Conservation (phyloP, 23 red algal species). For the Pyropia haitanensis region DNA sequence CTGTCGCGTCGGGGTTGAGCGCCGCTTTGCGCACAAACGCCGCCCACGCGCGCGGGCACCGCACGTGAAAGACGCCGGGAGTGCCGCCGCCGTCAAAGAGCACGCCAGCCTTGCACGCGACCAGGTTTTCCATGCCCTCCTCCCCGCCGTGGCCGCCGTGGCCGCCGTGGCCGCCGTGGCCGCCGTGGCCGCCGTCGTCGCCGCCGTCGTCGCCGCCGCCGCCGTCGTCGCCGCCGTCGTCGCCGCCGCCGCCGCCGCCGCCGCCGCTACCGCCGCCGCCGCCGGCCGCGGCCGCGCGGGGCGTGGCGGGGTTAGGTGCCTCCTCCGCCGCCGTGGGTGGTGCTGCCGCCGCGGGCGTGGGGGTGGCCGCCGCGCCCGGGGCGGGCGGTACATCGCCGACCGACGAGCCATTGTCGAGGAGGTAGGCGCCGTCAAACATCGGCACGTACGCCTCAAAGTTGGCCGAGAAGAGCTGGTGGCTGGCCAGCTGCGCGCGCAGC, state of each 20-base stretch:
- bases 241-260: too few relatives aligned
- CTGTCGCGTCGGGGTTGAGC: conserved; percentile 28
- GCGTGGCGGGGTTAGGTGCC: too few relatives aligned
- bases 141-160: too few relatives aligned
- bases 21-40: conserved; percentile 44
- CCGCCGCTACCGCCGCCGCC: too few relatives aligned
- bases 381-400: neutral
- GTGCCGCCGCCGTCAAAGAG: conserved; percentile 15
- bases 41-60: conserved; percentile 22
- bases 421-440: conserved; percentile 39
- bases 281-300: too few relatives aligned
- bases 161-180: too few relatives aligned
- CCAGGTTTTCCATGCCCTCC: conserved; percentile 6
- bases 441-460: conserved; percentile 57
- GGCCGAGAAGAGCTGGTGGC: conserved; percentile 46
- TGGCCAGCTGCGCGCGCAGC: conserved; percentile 40
- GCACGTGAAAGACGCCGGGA: conserved; percentile 17
- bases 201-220: too few relatives aligned
- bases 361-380: neutral
- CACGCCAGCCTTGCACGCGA: conserved; percentile 32
- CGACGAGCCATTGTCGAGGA: conserved; percentile 32
- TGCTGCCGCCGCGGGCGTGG: too few relatives aligned
- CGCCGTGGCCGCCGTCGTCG: too few relatives aligned
- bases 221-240: too few relatives aligned
- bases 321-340: too few relatives aligned